Evolutionary conservation across 306 rosid genomes (phyloP).

Genomic region (Cucurbita moschata): DNA sequence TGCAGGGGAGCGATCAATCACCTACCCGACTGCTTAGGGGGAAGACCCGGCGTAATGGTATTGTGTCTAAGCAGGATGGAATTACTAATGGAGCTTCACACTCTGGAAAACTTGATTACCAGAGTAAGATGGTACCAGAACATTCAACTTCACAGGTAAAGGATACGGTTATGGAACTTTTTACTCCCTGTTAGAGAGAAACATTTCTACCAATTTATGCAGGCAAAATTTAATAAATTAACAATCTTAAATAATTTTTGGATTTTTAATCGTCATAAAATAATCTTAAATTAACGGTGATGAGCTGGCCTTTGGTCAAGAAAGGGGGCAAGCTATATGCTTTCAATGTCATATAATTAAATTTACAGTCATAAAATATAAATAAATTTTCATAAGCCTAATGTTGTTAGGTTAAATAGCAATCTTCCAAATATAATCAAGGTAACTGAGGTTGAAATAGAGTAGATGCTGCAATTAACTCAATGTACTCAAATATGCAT

Average conservation of each 20-base stretch:
- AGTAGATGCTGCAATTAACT: background rate
- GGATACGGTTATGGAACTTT: slow-evolving; percentile 37
- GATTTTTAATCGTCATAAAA: background rate
- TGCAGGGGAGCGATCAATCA: slow-evolving; percentile 62
- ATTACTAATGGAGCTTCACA: slow-evolving; percentile 44
- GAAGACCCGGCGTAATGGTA: slow-evolving; percentile 37
- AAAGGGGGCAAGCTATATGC: background rate
- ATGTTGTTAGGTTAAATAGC: background rate
- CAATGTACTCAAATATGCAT: background rate
- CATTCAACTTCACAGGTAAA: slow-evolving; percentile 35
- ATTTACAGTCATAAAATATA: background rate
- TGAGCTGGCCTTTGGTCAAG: background rate
- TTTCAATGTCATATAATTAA: background rate
- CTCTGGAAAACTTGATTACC: slow-evolving; percentile 26
- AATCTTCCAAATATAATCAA: background rate
- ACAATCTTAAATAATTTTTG: background rate
- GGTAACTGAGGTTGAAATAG: too few species aligned
- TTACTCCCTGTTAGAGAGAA: background rate
- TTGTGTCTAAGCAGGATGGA: slow-evolving; percentile 22
- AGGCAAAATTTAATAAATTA: background rate
- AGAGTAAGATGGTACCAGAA: slow-evolving; percentile 30
- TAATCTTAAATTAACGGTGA: background rate
- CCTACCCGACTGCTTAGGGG: slow-evolving; percentile 42
- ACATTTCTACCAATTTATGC: background rate
- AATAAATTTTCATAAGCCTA: background rate